Percentiles rank a stretch among this genome's conserved stretches.
Evolutionary conservation across 306 rosid species (phyloP).

Genomic region (Fragaria nilgerrensis): DNA sequence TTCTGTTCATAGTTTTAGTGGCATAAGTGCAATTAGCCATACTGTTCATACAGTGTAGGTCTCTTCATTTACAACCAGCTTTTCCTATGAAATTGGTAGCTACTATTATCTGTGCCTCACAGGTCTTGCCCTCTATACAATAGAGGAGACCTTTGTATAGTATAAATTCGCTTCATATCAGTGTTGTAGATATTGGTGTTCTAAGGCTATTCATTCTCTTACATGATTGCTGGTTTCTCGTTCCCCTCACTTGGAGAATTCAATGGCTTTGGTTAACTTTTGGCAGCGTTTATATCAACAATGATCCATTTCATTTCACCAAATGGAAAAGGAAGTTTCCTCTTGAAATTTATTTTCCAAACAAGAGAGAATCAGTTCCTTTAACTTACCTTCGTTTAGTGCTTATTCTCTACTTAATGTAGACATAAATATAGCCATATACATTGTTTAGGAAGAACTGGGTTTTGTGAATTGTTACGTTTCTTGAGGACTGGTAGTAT

Average conservation of each 20-base stretch:
- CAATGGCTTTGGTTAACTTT: background rate
- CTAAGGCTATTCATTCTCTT: background rate
- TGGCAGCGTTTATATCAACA: background rate
- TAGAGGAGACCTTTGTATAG: conserved; percentile 43
- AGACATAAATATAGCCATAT: background rate
- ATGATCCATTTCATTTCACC: background rate
- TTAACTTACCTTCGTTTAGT: background rate
- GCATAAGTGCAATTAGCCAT: conserved; percentile 43
- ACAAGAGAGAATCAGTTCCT: background rate
- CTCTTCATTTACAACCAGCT: conserved; percentile 27
- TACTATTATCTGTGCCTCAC: conserved; percentile 37
- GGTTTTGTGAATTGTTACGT: background rate
- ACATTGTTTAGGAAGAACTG: background rate
- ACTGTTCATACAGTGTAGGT: conserved; percentile 51
- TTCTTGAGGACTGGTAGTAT: background rate
- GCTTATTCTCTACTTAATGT: background rate
- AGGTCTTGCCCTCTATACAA: conserved; percentile 27
- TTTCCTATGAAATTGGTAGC: conserved; percentile 35
- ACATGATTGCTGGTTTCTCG: background rate
- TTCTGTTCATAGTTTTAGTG: conserved; percentile 37
- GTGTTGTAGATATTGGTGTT: conserved; percentile 5
- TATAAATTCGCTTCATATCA: conserved; percentile 18
- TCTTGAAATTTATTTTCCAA: too few relatives aligned
- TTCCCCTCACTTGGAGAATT: background rate
- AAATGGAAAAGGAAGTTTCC: background rate